Evolutionary conservation across 2,329 filamentous ascomycete species (phyloP), one percentile per base, ranked within the genome.

Genomic region (Immersiporthe knoxdaviesiana): DNA sequence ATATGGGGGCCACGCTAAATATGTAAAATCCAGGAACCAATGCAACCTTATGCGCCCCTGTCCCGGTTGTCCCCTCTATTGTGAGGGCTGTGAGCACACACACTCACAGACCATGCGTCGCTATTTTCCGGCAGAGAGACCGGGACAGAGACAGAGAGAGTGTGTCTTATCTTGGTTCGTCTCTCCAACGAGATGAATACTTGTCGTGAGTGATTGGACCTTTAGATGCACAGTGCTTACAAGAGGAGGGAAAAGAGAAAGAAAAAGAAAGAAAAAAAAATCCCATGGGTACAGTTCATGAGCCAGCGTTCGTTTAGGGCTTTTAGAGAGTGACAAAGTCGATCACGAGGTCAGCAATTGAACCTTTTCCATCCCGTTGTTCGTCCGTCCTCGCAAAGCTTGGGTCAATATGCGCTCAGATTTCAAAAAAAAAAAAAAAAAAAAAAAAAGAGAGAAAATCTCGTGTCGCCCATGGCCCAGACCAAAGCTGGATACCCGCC

Each of bases 1-100:
- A 64, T 64, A 37, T 64, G 27, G 44, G 41, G 62, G 41, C 44
- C 44, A n/a, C 62, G 62, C 62, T 64, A 64, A 64, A 64, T 27
- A n/a, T 21, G 62, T 30, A 52, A 54, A 54, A 64, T 27, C 39
- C 44, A 52, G 62, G 44, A 35, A 64, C 62, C 12, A 65, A 65
- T 56, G 52, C 32, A 56, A 65, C 63, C 63, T 32, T 47, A 24
- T n/a, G 7, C 6, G 35, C 32, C 58, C 58, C 30, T 32, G 30
- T 24, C 58, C 21, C 12, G 58, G 58, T 39, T 10, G 35, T 11
- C 54, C 30, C 24, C 30, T 21, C 54, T 7, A 58, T 30, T 58
- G 54, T 58, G 30, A 32, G 44, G 41, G 21, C 44, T n/a, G 44
- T 47, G 44, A 47, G 7, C 44, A 39, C 37, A 39, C 37, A 39